Percentiles rank a stretch among this genome's conserved stretches.
Conservation (phyloP, 805 yeast species). For the Yarrowia keelungensis region DNA sequence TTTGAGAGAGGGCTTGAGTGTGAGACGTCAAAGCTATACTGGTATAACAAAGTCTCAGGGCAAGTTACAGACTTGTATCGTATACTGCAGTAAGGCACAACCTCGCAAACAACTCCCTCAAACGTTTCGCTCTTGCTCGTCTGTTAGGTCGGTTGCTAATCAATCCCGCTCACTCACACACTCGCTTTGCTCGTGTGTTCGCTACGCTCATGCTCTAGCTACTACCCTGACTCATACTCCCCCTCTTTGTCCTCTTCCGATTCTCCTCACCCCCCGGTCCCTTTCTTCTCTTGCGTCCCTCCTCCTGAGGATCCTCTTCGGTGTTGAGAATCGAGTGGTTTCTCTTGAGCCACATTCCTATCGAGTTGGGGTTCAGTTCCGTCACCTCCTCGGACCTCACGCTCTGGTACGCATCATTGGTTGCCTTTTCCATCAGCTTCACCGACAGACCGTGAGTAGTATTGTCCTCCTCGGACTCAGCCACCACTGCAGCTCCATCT, state of each 20-base stretch:
- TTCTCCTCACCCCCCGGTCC: slow-evolving; percentile 11
- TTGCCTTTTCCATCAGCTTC: slow-evolving; percentile 36
- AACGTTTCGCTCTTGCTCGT: neutral
- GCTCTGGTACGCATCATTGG: slow-evolving; percentile 18
- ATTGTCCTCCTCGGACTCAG: neutral
- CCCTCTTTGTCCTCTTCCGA: slow-evolving; percentile 9
- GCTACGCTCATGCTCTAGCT: no score
- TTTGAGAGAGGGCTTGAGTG: no score
- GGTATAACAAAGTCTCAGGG: no score
- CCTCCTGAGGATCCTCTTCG: slow-evolving; percentile 35
- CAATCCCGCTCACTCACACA: no score
- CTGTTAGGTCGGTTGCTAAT: no score
- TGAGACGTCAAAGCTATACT: no score
- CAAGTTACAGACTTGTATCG: no score
- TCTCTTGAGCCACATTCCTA: slow-evolving; percentile 36
- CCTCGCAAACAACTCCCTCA: neutral
- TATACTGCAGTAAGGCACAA: neutral
- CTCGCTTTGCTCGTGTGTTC: neutral
- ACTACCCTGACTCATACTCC: slow-evolving; percentile 31
- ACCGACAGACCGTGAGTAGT: slow-evolving; percentile 7
- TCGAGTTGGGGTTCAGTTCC: slow-evolving; percentile 37
- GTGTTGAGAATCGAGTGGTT: slow-evolving; percentile 15
- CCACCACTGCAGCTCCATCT: neutral
- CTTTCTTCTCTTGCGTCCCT: slow-evolving; percentile 20
- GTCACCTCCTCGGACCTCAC: slow-evolving; percentile 35